These are phyloP conservation scores for Lathyrus tuberosus DNA, from an alignment of 306 rosid species.

Conservation along the genomic window DNA sequence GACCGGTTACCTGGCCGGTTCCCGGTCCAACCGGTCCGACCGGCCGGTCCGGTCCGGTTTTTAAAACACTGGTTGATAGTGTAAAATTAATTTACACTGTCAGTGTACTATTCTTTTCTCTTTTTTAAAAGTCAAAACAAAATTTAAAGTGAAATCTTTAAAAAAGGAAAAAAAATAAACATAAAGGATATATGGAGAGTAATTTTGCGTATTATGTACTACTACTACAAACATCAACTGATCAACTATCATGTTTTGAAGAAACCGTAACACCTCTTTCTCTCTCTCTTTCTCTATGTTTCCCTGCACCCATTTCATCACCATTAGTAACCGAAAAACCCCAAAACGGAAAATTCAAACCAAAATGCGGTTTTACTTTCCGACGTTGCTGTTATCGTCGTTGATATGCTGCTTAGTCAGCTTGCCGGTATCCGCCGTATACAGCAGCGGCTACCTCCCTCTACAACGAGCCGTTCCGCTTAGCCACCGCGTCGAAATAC, in stretches of 20 bases:
- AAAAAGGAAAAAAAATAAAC: too few relatives aligned
- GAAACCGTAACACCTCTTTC: slow-evolving; percentile 9
- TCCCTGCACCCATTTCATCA: slow-evolving; percentile 9
- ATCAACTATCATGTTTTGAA: slow-evolving; percentile 4
- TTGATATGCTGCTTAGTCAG: neutral
- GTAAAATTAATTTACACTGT: too few relatives aligned
- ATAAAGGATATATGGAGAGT: too few relatives aligned
- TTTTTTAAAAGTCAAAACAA: too few relatives aligned
- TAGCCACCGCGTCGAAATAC: neutral
- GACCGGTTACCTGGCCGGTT: too few relatives aligned
- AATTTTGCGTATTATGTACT: too few relatives aligned
- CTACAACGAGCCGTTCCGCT: neutral
- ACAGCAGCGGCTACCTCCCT: neutral
- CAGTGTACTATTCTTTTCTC: too few relatives aligned
- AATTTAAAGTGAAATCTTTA: too few relatives aligned
- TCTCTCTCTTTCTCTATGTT: neutral
- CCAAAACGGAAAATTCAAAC: neutral
- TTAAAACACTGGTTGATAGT: too few relatives aligned
- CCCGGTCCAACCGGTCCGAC: too few relatives aligned
- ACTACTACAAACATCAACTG: neutral
- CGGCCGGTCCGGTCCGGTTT: too few relatives aligned
- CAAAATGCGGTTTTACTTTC: neutral
- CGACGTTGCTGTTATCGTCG: neutral
- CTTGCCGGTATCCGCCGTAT: neutral
- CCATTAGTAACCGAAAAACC: neutral